Percentiles rank a stretch among this genome's conserved stretches.
These are phyloP conservation scores for Nothomitra cinnamomea DNA, from an alignment of 2,329 filamentous ascomycete species.

Conservation along the genomic window DNA sequence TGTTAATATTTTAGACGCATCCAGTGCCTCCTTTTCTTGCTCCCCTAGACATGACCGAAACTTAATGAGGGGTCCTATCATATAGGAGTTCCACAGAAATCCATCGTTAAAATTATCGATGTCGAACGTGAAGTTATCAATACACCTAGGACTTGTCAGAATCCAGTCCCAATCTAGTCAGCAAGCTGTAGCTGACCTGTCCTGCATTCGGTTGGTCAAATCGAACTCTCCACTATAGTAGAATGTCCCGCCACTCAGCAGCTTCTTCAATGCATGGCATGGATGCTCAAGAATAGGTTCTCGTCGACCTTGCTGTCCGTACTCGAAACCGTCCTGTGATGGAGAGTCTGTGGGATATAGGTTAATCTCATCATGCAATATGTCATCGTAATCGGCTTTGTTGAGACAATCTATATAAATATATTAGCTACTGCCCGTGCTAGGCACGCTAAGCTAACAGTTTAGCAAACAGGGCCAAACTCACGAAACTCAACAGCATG, in stretches of 20 bases:
- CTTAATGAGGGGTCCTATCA: slow-evolving; percentile 83
- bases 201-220: slow-evolving; percentile 79
- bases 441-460: neutral
- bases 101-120: slow-evolving; percentile 85
- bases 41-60: slow-evolving; percentile 70
- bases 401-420: slow-evolving; percentile 59
- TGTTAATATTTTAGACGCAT: slow-evolving; percentile 73
- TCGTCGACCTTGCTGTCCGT: slow-evolving; percentile 38
- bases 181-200: slow-evolving; percentile 38
- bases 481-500: slow-evolving; percentile 64
- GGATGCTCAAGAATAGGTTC: slow-evolving; percentile 70
- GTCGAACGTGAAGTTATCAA: slow-evolving; percentile 64
- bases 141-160: slow-evolving; percentile 33
- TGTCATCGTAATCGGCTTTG: slow-evolving; percentile 68
- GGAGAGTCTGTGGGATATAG: slow-evolving; percentile 35
- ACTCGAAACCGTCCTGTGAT: slow-evolving; percentile 34
- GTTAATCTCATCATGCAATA: slow-evolving; percentile 40
- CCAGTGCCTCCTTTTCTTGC: slow-evolving; percentile 61
- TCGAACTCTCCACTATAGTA: slow-evolving; percentile 99
- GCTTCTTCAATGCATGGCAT: slow-evolving; percentile 76
- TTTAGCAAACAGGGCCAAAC: slow-evolving; percentile 9
- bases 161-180: neutral
- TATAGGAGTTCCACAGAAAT: slow-evolving; percentile 96
- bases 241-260: slow-evolving; percentile 84
- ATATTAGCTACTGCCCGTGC: neutral